Evolutionary conservation across 768 basidiomycete species (phyloP), one percentile per base, ranked within the genome.

Genomic region (Boletus subcaerulescens): DNA sequence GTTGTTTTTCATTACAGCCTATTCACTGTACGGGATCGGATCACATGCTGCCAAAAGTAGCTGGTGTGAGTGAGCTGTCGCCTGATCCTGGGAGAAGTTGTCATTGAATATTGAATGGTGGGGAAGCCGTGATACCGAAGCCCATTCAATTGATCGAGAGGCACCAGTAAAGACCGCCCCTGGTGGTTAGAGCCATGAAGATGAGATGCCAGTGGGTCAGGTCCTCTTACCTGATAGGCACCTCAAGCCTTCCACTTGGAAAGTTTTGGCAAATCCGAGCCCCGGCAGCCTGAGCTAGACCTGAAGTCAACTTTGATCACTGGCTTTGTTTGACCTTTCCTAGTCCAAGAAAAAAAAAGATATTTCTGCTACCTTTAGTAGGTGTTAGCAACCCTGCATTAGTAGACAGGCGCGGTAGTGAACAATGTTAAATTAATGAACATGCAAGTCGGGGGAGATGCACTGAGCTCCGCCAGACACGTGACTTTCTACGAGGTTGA

Each of bases 401-500:
- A 13, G 32, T 33, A 33, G 32, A 12, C 22, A n/a, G n/a, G n/a
- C n/a, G n/a, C n/a, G n/a, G n/a, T n/a, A n/a, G n/a, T n/a, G n/a
- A n/a, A n/a, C n/a, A n/a, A n/a, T n/a, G n/a, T n/a, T n/a, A n/a
- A n/a, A n/a, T n/a, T n/a, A n/a, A n/a, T n/a, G n/a, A n/a, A n/a
- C n/a, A n/a, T n/a, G n/a, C n/a, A n/a, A 22, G 22, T 22, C 22
- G 22, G 22, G 22, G 22, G 22, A 24, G 22, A 4, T 24, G 22
- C n/a, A n/a, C n/a, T 22, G 3, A 22, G 22, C 22, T 3, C 3
- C 22, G 22, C 22, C 24, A 24, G 4, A 24, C 58, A 63, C 53
- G 61, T 63, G 61, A 59, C 47, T 20, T 44, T 26, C 26, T 59
- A 26, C 24, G 33, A 50, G 35, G 14, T 9, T 26, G 12, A 12